Evolutionary conservation across 495 filamentous ascomycete genomes (phyloP).

Genomic region (Platismatia glauca): DNA sequence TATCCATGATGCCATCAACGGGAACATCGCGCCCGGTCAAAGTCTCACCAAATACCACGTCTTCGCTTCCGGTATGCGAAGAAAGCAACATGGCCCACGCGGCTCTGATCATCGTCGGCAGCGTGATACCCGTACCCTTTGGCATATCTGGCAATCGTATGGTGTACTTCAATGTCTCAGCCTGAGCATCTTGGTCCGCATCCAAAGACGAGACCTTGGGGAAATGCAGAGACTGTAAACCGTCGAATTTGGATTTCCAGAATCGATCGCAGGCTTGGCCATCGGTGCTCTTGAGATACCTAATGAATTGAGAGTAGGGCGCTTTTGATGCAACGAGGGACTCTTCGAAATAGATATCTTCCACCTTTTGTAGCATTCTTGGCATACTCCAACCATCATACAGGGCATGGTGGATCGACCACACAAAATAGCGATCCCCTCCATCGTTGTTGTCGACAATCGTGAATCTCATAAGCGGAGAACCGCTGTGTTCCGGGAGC

Average conservation of each 20-base stretch:
- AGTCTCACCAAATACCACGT: conserved; percentile 49
- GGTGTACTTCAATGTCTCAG: conserved; percentile 18
- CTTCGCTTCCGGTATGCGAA: conserved; percentile 35
- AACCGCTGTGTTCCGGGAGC: conserved; percentile 45
- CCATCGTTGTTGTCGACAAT: conserved; percentile 30
- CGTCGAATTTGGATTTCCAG: conserved; percentile 36
- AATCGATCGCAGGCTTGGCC: conserved; percentile 33
- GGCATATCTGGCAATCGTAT: conserved; percentile 27
- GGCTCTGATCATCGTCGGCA: conserved; percentile 43
- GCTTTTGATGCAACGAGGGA: conserved; percentile 13
- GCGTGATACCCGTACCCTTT: conserved; percentile 33
- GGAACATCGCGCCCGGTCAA: conserved; percentile 46
- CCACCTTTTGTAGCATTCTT: conserved; percentile 47
- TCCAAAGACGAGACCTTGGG: conserved; percentile 10
- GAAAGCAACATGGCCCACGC: conserved; percentile 46
- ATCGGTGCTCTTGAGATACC: conserved; percentile 33
- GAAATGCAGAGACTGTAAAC: conserved; percentile 23
- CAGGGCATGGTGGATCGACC: conserved; percentile 59
- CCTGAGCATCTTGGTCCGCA: conserved; percentile 33
- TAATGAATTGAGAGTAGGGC: conserved; percentile 37
- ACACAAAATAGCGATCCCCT: conserved; percentile 39
- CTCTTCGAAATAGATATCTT: conserved; percentile 34
- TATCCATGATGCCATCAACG: conserved; percentile 39
- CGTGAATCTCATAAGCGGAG: conserved; percentile 45
- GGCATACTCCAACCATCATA: conserved; percentile 65